Conservation (phyloP, 108 stramenopile genomes). For the Nitzschia sp. region DNA sequence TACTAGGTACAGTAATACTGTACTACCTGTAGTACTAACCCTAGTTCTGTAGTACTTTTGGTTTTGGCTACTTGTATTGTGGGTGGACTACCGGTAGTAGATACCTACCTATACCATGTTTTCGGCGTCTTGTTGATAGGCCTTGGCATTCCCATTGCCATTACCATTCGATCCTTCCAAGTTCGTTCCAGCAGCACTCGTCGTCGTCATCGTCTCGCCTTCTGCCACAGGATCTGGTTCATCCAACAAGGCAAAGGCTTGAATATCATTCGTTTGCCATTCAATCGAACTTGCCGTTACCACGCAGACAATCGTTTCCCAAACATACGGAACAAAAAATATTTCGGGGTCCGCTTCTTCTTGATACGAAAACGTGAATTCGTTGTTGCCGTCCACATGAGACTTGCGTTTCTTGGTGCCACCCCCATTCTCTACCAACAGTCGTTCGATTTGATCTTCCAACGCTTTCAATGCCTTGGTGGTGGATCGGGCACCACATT, state of each 20-base stretch:
- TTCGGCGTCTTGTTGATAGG: too few relatives aligned
- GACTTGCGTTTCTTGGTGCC: constrained; percentile 21
- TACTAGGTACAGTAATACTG: too few relatives aligned
- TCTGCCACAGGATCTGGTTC: constrained; percentile 1
- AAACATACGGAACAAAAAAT: constrained; percentile 78
- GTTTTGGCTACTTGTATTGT: too few relatives aligned
- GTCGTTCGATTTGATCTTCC: constrained; percentile 33
- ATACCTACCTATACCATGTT: too few relatives aligned
- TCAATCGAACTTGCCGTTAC: constrained; percentile 61
- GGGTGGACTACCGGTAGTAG: too few relatives aligned
- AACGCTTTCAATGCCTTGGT: constrained; percentile 53
- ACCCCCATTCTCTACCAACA: too few relatives aligned
- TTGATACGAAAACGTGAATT: constrained; percentile 76
- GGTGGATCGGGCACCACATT: constrained; percentile 53
- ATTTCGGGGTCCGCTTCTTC: constrained; percentile 81
- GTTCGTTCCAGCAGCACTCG: too few relatives aligned
- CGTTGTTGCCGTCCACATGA: constrained; percentile 24
- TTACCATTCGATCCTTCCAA: not conserved
- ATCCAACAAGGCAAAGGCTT: constrained; percentile 63
- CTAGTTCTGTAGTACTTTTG: too few relatives aligned
- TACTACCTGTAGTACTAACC: too few relatives aligned
- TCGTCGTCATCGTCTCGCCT: not conserved
- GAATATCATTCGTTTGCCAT: constrained; percentile 62
- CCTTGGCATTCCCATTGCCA: not conserved
- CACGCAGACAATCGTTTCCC: constrained; percentile 67